phyloP scores from a whole-genome alignment of 2,329 filamentous ascomycete genomes.

The Aureobasidium sp. region DNA sequence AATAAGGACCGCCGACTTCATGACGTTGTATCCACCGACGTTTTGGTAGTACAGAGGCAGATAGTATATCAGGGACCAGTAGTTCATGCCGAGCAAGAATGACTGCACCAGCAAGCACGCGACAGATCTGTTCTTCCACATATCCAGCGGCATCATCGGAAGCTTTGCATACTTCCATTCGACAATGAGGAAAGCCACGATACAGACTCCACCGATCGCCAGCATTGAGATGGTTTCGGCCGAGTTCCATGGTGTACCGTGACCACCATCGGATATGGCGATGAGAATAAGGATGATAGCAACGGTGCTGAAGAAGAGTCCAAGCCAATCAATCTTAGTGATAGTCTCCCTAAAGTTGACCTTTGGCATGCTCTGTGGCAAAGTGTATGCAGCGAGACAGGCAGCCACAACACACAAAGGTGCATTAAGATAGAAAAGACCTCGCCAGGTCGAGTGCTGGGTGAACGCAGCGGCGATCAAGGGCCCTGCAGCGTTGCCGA shows the following conservation, averaged over 20 bases:
- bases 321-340: slow-evolving; percentile 46
- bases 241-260: slow-evolving; percentile 51
- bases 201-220: slow-evolving; percentile 43
- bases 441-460: slow-evolving; percentile 19
- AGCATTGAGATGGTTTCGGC: slow-evolving; percentile 49
- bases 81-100: slow-evolving; percentile 56
- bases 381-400: slow-evolving; percentile 37
- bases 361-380: slow-evolving; percentile 52
- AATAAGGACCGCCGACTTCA: slow-evolving; percentile 43
- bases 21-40: slow-evolving; percentile 41
- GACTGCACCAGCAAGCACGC: slow-evolving; percentile 51
- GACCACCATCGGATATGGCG: slow-evolving; percentile 47
- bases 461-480: slow-evolving; percentile 48
- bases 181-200: slow-evolving; percentile 48
- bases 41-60: slow-evolving; percentile 44
- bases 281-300: slow-evolving; percentile 46
- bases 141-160: slow-evolving; percentile 43
- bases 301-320: slow-evolving; percentile 38
- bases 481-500: slow-evolving; percentile 50
- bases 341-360: slow-evolving; percentile 47
- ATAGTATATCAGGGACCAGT: slow-evolving; percentile 51
- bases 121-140: slow-evolving; percentile 51
- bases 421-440: slow-evolving; percentile 39
- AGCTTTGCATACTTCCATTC: slow-evolving; percentile 44
- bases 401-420: slow-evolving; percentile 38